Base-by-base conservation (phyloP, 108 stramenopile species). In the Nitzschia palea region DNA sequence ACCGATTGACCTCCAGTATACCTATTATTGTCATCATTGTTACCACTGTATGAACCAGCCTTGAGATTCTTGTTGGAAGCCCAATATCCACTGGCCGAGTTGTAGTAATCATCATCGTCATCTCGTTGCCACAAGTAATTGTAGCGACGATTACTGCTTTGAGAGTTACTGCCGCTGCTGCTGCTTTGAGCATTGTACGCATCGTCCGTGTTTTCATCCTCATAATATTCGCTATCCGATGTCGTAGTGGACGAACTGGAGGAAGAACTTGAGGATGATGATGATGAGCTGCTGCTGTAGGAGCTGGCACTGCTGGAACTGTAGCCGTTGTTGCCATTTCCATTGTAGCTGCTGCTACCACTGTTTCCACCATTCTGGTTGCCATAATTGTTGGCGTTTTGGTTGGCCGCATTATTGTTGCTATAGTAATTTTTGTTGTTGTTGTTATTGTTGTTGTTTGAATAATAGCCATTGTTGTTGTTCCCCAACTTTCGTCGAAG, bases 91-190 rank as follows among this genome's bases (percentile, higher is more conserved):
- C 25, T 47, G 28, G 31, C 29, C 4, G 33, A 6, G 1, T 64
- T 44, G 65, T 25, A 51, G 33, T 51, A 34, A 30, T 55, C 57
- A 44, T 52, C 58, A 27, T 60, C 68, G 31, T 70, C 67, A 30
- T 68, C 54, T n/a, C 55, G 47, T 35, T 30, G 37, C 58, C 68
- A 55, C 14, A 60, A 29, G 27, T 55, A 70, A 5, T 59, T 36
- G 4, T 50, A 37, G 23, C 55, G 52, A 30, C 36, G 32, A 25
- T 29, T 43, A 20, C 40, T 18, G n/a, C 44, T 29, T 17, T 29
- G 23, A 2, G 31, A 37, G 55, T 23, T 12, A 23, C 28, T 26
- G 5, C 17, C 17, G 55, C 18, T 27, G 17, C 15, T 6, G 34
- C 6, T 44, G 36, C 15, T 44, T 31, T 23, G 23, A 9, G 14